Conservation (phyloP, 495 filamentous ascomycete species). For the Aspergillus campestris region DNA sequence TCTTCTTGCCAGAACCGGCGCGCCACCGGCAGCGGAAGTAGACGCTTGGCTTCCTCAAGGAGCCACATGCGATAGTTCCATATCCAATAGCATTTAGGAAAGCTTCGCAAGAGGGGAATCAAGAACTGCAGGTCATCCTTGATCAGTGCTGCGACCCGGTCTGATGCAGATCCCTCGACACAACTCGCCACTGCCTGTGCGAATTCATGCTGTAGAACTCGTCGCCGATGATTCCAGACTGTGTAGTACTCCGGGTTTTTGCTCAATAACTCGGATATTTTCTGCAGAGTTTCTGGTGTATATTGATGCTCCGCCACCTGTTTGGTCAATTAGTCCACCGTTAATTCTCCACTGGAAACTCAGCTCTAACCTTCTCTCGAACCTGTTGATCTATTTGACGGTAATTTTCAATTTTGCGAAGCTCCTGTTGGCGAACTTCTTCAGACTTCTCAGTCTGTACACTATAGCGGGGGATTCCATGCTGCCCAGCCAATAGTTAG, state of each 20-base stretch:
- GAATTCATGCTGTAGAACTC: constrained; percentile 45
- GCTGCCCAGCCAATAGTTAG: constrained; percentile 41
- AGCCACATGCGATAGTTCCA: constrained; percentile 97
- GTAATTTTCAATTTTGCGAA: constrained; percentile 72
- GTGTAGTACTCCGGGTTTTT: constrained; percentile 98
- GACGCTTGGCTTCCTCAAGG: constrained; percentile 57
- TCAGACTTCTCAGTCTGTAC: constrained; percentile 44
- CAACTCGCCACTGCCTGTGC: constrained; percentile 14
- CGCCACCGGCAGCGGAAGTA: constrained; percentile 46
- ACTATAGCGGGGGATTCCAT: constrained; percentile 65
- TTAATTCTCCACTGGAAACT: background rate
- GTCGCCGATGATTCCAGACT: constrained; percentile 90
- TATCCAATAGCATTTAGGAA: constrained; percentile 98
- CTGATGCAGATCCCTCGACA: constrained; percentile 10
- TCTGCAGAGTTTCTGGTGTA: constrained; percentile 55
- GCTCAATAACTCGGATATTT: constrained; percentile 71
- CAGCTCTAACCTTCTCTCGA: constrained; percentile 42
- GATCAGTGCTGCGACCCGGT: constrained; percentile 40
- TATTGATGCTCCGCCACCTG: constrained; percentile 52
- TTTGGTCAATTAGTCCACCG: constrained; percentile 1
- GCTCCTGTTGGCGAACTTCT: constrained; percentile 59
- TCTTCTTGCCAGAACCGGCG: constrained; percentile 73
- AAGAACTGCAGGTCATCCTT: constrained; percentile 70
- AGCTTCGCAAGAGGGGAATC: constrained; percentile 71
- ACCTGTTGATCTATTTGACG: constrained; percentile 59